Evolutionary conservation across 2,329 filamentous ascomycete species (phyloP), one percentile per base, ranked within the genome.

Genomic region (Apiospora rasikravindrae): DNA sequence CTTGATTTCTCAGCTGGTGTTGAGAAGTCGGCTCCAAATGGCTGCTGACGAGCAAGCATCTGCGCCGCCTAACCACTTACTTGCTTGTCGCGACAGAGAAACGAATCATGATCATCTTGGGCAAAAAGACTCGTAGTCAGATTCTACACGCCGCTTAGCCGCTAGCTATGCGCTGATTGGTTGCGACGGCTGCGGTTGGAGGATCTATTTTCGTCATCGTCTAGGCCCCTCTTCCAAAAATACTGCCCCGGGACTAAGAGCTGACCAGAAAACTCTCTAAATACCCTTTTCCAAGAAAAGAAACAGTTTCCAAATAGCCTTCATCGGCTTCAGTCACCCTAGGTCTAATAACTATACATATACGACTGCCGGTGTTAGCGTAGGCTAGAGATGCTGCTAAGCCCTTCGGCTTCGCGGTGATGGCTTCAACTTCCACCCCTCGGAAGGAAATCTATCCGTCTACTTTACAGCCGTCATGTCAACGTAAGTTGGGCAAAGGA

Each of bases 21-120:
- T 8, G 51, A 57, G 51, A 51, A 51, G 47, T 7, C 26, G 24
- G 24, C 24, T 13, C 33, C 29, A 40, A 19, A 37, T 40, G 29
- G 33, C 57, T 64, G 33, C 57, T 40, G 57, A 64, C n/a, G 33
- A n/a, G 40, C 57, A 64, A 64, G 57, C 57, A 64, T 37, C 57
- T 64, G 57, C 57, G 57, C 57, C 57, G 53, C 53, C 5, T 19
- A 16, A 61, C 26, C 10, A 61, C 4, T 7, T 22, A 61, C 53
- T 61, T 61, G 24, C 19, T 8, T 33, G 57, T 64, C 57, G 57
- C 22, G 57, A 61, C 19, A 61, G 14, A 16, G 11, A 16, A 13
- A 22, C 11, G 19, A 22, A 6, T n/a, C 10, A 4, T 22, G 26
- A 22, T 29, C 26, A 57, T 37, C 1, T 61, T 37, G 53, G 7